Base-by-base conservation (phyloP, 148 eudicot species). In the Silene conica region DNA sequence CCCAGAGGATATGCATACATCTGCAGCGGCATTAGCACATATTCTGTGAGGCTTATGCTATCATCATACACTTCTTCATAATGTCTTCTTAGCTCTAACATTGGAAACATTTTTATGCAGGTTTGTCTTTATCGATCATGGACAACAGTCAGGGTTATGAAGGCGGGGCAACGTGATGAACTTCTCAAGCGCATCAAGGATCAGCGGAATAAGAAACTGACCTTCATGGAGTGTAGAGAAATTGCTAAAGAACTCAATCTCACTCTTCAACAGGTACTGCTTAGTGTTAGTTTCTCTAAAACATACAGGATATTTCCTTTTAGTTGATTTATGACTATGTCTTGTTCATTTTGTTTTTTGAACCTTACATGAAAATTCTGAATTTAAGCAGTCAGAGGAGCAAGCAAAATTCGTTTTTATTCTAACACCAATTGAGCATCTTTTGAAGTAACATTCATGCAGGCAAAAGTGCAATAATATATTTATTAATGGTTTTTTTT, bases 161-260 rank as follows among this genome's bases (percentile, higher is more conserved):
- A 95, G 67, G 90, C 90, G 73, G 89, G 80, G 70, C 97, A 95
- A 84, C 93, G 97, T 71, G 88, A 89, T 59, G 88, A 92, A 82
- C 97, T 95, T 64, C 80, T 83, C 60, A 90, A 95, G 85, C 87
- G 88, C 77, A 74, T 94, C 19, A 86, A 80, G 69, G 88, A 88
- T 76, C 89, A 82, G 64, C 80, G 81, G 34, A 64, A 72, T 72
- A 87, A 84, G 77, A 95, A 90, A 77, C 89, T 95, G 69, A 73
- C 96, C 61, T 87, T 87, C 72, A 77, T 79, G 77, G 96, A 90
- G 79, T 92, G 98, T 77, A 83, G 85, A 81, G 83, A 84, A 86
- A 89, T 95, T 57, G 96, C 99, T 21, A 86, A 84, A 77, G 96
- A 92, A 76, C 90, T 95, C 61, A 85, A 89, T 79, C 81, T 95